Evolutionary conservation across 306 rosid genomes (phyloP), one percentile per base, ranked within the genome.

Genomic region (Sesbania bispinosa): DNA sequence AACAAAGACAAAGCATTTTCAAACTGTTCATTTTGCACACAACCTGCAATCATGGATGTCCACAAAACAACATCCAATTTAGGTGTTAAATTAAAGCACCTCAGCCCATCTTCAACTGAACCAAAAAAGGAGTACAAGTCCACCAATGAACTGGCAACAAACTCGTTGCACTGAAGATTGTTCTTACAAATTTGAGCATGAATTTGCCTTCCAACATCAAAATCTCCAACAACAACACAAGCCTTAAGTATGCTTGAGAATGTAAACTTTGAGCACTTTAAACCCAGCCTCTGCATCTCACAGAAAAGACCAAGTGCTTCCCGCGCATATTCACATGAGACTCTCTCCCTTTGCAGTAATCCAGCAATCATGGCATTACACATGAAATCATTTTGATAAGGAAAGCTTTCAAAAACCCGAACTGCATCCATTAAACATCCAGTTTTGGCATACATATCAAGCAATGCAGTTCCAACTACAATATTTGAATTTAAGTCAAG

Each of bases 381-480:
- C 58, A 71, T 78, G 10, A 82, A 70, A 53, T 78, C 82, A 69
- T 77, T 87, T n/a, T 16, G 80, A 57, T 50, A 8, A 41, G 71
- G 10, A 52, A 71, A 45, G 10, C 73, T 18, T 26, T 75, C 75
- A 62, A 85, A 85, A 39, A 87, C 66, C 58, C 46, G 72, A 67
- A 76, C 41, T 0, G 89, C 88, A 48, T 64, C 83, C 13, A 8
- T 41, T 67, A 87, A 75, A 73, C 69, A 58, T 9, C 68, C 86
- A 0, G 64, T 76, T 71, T 87, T 87, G n/a, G 86, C 88, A 83
- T 82, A 84, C 89, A 84, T 85, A 77, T 78, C 85, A 48, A 87
- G 84, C 62, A 87, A 85, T 47, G 86, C 82, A 32, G 89, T 85
- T 38, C 76, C 83, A 43, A 82, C 81, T 41, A 87, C 84, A 53